Evolutionary conservation across 768 basidiomycete species (phyloP).

Genomic region (Brasilioporus rufonigricans): DNA sequence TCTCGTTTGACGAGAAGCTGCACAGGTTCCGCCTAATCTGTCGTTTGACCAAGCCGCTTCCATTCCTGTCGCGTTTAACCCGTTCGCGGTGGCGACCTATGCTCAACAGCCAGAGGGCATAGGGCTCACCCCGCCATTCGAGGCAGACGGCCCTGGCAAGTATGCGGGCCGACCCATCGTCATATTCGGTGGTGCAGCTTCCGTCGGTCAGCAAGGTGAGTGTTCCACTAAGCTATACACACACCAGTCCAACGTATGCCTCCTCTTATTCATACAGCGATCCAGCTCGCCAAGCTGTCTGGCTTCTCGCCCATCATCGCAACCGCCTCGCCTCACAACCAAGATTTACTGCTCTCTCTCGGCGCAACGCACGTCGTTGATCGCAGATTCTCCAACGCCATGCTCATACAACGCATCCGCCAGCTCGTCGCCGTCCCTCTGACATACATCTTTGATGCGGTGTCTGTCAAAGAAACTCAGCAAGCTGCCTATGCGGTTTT

Average conservation of each 20-base stretch:
- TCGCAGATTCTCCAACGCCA: constrained; percentile 19
- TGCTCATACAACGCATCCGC: constrained; percentile 1
- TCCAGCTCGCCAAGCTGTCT: constrained; percentile 33
- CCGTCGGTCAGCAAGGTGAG: constrained; percentile 37
- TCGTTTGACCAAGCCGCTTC: constrained; percentile 38
- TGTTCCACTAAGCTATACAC: background rate
- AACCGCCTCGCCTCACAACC: constrained; percentile 36
- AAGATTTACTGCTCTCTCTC: constrained; percentile 28
- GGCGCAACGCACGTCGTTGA: constrained; percentile 39
- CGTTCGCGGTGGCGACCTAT: constrained; percentile 36
- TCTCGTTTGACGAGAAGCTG: background rate
- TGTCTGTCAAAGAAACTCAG: constrained; percentile 34
- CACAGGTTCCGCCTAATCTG: constrained; percentile 32
- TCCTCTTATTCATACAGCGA: constrained; percentile 14
- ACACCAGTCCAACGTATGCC: background rate
- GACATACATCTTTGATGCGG: constrained; percentile 25
- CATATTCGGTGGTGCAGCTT: constrained; percentile 36
- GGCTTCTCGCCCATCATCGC: constrained; percentile 37
- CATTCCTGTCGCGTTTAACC: constrained; percentile 31
- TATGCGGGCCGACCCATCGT: constrained; percentile 32
- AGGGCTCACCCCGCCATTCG: constrained; percentile 30
- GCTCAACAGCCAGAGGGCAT: constrained; percentile 23
- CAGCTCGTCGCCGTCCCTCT: constrained; percentile 1
- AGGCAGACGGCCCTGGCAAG: constrained; percentile 25
- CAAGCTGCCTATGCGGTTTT: constrained; percentile 28